Conservation (phyloP, 768 basidiomycete species). For the Psilocybe cubensis region DNA sequence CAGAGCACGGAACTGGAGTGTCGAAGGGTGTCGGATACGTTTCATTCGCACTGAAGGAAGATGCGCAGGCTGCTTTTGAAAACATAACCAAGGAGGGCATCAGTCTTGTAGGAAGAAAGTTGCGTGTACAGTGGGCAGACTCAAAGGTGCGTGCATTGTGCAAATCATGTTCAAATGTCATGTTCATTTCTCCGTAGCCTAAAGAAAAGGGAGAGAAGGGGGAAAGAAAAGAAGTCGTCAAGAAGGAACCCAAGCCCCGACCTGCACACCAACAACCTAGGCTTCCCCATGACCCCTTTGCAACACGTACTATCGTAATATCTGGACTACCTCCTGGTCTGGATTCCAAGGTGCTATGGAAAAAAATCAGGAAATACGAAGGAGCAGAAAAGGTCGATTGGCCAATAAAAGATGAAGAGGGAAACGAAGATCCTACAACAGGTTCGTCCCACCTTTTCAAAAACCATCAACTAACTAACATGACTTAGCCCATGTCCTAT, state of each 20-base stretch:
- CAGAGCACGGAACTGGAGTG: slow-evolving; percentile 68
- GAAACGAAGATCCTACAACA: slow-evolving; percentile 47
- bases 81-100: slow-evolving; percentile 69
- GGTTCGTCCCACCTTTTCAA: slow-evolving; percentile 38
- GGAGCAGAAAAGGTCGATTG: slow-evolving; percentile 81
- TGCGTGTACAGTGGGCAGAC: slow-evolving; percentile 83
- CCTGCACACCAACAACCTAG: slow-evolving; percentile 36
- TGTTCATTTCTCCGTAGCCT: slow-evolving; percentile 32
- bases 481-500: slow-evolving; percentile 68
- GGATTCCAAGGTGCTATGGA: slow-evolving; percentile 76
- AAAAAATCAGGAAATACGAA: slow-evolving; percentile 80
- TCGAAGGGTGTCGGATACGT: slow-evolving; percentile 98
- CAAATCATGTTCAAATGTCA: background rate
- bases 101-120: slow-evolving; percentile 62
- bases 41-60: slow-evolving; percentile 87
- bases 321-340: slow-evolving; percentile 70
- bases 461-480: background rate
- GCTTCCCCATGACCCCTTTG: slow-evolving; percentile 68
- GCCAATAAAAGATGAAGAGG: slow-evolving; percentile 56
- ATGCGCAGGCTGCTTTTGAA: slow-evolving; percentile 77
- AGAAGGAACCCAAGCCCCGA: slow-evolving; percentile 44
- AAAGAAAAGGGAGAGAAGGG: slow-evolving; percentile 46
- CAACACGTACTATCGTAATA: slow-evolving; percentile 79
- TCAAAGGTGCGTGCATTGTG: slow-evolving; percentile 57
- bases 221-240: slow-evolving; percentile 32